Evolutionary conservation across 2,329 filamentous ascomycete species (phyloP).

Genomic region (Alternaria alternata): DNA sequence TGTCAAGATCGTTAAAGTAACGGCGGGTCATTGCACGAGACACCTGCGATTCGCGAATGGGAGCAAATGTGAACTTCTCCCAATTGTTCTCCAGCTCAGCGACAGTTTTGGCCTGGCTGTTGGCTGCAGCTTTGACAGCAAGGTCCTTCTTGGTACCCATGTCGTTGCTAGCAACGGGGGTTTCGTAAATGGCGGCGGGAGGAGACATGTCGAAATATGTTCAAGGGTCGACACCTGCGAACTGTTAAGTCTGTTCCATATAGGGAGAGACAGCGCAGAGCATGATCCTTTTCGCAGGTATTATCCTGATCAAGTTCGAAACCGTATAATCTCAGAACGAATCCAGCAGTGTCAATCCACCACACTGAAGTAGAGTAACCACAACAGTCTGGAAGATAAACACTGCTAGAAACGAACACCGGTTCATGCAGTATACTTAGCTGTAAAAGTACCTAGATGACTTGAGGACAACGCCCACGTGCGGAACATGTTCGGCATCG

Average conservation of each 20-base stretch:
- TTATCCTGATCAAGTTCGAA: constrained; percentile 97
- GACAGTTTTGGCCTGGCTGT: constrained; percentile 62
- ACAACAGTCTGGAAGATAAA: constrained; percentile 7
- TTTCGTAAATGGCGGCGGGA: constrained; percentile 70
- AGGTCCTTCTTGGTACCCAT: constrained; percentile 50
- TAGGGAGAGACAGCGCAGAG: constrained; percentile 62
- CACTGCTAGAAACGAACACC: constrained; percentile 48
- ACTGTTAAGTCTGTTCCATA: constrained; percentile 40
- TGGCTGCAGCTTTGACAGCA: constrained; percentile 58
- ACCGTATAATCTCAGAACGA: constrained; percentile 89
- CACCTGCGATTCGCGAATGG: constrained; percentile 91
- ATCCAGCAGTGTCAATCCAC: constrained; percentile 25
- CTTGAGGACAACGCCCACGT: constrained; percentile 47
- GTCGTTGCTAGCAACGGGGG: constrained; percentile 31
- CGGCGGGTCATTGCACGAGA: constrained; percentile 92
- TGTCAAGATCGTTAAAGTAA: constrained; percentile 90
- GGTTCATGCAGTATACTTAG: constrained; percentile 55
- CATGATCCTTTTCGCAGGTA: constrained; percentile 99
- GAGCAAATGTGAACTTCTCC: constrained; percentile 81
- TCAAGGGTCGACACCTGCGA: constrained; percentile 43
- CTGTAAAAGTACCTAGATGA: constrained; percentile 50
- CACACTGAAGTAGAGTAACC: not conserved
- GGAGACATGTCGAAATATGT: constrained; percentile 71
- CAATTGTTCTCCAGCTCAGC: constrained; percentile 77
- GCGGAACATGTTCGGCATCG: constrained; percentile 41